A percentile compares a stretch with the other conserved stretches of the same genome.
These are phyloP conservation scores for Ustanciosporium gigantosporum DNA, from an alignment of 1,284 basidiomycete species.

Conservation along the genomic window DNA sequence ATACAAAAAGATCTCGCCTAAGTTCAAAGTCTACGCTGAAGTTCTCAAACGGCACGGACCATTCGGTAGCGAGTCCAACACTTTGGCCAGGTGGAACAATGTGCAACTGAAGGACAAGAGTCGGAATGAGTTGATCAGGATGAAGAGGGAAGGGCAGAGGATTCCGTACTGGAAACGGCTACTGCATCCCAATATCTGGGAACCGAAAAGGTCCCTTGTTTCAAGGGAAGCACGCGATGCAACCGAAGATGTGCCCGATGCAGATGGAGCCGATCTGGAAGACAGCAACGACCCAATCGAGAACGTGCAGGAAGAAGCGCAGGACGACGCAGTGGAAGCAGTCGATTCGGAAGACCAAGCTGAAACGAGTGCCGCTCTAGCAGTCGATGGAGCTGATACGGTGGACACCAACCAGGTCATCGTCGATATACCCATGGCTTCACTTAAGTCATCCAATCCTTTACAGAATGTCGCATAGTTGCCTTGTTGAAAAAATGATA, in stretches of 20 bases:
- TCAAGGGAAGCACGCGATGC: conserved; percentile 3
- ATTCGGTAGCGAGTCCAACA: conserved; percentile 7
- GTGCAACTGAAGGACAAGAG: conserved; percentile 54
- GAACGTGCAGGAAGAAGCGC: conserved; percentile 1
- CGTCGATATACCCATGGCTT: too few species aligned
- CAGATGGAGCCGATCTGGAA: conserved; percentile 2
- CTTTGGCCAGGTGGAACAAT: conserved; percentile 42
- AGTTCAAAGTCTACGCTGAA: conserved; percentile 30
- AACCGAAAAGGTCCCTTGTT: conserved; percentile 7
- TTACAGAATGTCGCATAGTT: conserved; percentile 14
- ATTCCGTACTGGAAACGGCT: conserved; percentile 44
- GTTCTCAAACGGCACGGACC: conserved; percentile 35
- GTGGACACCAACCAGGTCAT: too few species aligned
- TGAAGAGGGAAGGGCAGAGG: conserved; percentile 26
- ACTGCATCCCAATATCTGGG: conserved; percentile 36
- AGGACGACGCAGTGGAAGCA: not conserved
- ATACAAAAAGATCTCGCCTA: conserved; percentile 28
- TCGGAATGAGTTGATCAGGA: conserved; percentile 40
- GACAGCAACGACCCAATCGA: conserved; percentile 4
- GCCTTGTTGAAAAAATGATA: too few species aligned
- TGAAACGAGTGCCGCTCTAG: not conserved
- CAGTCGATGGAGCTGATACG: not conserved
- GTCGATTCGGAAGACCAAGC: not conserved
- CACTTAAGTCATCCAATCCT: conserved; percentile 15
- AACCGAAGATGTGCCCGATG: conserved; percentile 26